A percentile compares a stretch with the other conserved stretches of the same genome.
phyloP scores from a whole-genome alignment of 2,329 filamentous ascomycete species.

The Cladophialophora carrionii region DNA sequence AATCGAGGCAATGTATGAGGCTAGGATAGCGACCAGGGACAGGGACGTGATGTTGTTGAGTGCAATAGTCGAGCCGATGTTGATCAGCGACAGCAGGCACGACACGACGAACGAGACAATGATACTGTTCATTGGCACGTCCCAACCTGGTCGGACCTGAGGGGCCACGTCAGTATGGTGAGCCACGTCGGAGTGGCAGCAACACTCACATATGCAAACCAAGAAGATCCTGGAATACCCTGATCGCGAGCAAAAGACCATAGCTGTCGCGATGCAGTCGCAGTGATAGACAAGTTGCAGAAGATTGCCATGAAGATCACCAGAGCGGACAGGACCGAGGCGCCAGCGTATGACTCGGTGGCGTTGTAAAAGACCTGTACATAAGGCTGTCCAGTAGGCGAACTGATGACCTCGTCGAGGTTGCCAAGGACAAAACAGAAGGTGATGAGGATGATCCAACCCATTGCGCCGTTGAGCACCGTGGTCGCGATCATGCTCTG shows the following conservation, averaged over 20 bases:
- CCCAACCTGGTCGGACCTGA: constrained; percentile 35
- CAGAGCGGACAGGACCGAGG: constrained; percentile 42
- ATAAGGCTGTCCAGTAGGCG: constrained; percentile 45
- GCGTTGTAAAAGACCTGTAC: constrained; percentile 46
- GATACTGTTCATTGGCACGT: constrained; percentile 38
- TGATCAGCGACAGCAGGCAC: constrained; percentile 48
- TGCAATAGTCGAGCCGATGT: constrained; percentile 44
- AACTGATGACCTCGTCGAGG: constrained; percentile 41
- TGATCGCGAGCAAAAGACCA: constrained; percentile 50
- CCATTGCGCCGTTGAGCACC: constrained; percentile 45
- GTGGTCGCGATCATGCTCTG: constrained; percentile 46
- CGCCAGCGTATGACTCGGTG: constrained; percentile 42
- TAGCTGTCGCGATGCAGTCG: constrained; percentile 47
- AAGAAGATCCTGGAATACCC: constrained; percentile 45
- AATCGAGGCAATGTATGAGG: constrained; percentile 48
- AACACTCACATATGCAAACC: constrained; percentile 34
- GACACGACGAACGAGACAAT: constrained; percentile 53
- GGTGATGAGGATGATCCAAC: constrained; percentile 46
- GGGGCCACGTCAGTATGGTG: neutral
- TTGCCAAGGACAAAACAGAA: constrained; percentile 46
- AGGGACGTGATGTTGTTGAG: constrained; percentile 51
- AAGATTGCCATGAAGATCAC: constrained; percentile 43
- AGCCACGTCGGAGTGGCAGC: constrained; percentile 30
- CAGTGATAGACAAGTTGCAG: constrained; percentile 43
- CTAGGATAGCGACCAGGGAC: constrained; percentile 45